Evolutionary conservation across 163 green algal species (phyloP).

Genomic region (Volvox carteri): DNA sequence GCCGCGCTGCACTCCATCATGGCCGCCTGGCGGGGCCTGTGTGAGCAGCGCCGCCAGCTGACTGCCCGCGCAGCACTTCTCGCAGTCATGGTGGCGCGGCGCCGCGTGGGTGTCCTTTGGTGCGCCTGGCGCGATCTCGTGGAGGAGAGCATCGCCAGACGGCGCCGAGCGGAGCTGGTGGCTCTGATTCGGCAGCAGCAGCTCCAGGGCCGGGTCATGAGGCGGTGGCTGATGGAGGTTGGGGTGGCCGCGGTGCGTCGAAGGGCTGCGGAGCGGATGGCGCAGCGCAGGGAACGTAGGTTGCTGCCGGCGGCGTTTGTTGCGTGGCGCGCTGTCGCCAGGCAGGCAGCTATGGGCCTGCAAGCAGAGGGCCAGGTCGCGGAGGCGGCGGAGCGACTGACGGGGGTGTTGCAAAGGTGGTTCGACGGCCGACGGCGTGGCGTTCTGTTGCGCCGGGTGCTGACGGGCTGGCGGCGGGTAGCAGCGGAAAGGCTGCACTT

Average conservation of each 20-base stretch:
- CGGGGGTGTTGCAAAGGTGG: background rate
- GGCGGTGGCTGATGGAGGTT: background rate
- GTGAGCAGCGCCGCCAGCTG: background rate
- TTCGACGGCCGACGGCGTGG: background rate
- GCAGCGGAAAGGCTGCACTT: background rate
- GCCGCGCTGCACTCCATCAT: background rate
- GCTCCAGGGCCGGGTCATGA: background rate
- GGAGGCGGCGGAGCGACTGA: background rate
- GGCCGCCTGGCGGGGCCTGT: background rate
- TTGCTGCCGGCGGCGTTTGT: conserved; percentile 20
- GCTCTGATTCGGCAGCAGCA: background rate
- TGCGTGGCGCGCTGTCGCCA: background rate
- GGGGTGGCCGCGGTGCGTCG: background rate
- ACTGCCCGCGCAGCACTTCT: background rate
- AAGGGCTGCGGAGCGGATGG: background rate
- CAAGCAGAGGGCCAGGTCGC: background rate
- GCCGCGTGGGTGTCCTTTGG: background rate
- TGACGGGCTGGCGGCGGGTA: conserved; percentile 17
- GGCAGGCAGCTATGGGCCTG: too few relatives aligned
- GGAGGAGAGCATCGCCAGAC: background rate
- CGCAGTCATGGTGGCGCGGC: background rate
- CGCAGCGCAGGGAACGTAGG: background rate
- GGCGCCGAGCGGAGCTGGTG: conserved; percentile 1
- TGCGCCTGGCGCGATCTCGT: background rate
- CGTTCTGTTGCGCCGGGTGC: background rate